These are phyloP conservation scores for Coelastrella sp. DNA, from an alignment of 139 green algal species.

Conservation along the genomic window DNA sequence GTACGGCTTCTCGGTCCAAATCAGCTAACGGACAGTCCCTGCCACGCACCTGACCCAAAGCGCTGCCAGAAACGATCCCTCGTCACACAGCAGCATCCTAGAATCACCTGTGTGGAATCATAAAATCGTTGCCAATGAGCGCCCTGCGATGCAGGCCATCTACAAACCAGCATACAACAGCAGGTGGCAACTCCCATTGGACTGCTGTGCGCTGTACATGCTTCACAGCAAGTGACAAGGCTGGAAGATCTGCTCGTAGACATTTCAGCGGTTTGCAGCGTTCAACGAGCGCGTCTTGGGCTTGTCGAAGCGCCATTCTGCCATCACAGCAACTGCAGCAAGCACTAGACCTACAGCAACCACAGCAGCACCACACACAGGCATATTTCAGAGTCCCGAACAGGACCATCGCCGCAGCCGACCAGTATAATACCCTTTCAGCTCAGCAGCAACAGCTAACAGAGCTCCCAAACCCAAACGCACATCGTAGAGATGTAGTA, in stretches of 20 bases:
- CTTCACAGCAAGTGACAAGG: neutral
- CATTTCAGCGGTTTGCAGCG: neutral
- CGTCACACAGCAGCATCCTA: too few relatives aligned
- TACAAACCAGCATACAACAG: neutral
- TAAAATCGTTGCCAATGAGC: neutral
- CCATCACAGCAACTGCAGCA: constrained; percentile 30
- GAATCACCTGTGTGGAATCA: neutral
- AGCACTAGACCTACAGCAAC: neutral
- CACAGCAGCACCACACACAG: neutral
- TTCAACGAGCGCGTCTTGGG: neutral
- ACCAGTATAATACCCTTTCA: too few relatives aligned
- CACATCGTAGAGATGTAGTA: neutral
- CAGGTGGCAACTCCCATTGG: neutral
- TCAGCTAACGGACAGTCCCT: neutral
- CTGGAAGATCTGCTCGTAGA: neutral
- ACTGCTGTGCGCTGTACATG: neutral
- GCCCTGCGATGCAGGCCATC: neutral
- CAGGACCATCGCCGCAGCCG: too few relatives aligned
- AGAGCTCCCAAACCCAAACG: too few relatives aligned
- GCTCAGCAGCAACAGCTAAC: too few relatives aligned
- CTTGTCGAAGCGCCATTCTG: neutral
- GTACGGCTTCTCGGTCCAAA: neutral
- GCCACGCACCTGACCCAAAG: neutral
- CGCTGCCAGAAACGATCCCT: too few relatives aligned
- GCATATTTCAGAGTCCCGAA: too few relatives aligned